Evolutionary conservation across 2,329 filamentous ascomycete species (phyloP).

Genomic region (Rutstroemia sydowiana): DNA sequence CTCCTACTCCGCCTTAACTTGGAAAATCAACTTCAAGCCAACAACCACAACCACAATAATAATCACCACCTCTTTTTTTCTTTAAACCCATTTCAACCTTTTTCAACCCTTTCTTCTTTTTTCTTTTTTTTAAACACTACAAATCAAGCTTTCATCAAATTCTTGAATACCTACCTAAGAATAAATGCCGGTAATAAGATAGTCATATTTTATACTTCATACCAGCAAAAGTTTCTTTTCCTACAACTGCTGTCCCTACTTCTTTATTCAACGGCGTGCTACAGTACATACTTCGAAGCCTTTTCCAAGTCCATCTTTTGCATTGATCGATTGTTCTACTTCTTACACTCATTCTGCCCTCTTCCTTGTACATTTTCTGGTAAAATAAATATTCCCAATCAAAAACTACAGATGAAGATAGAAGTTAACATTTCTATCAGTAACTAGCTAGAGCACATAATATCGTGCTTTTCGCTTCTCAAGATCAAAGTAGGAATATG

Average conservation of each 20-base stretch:
- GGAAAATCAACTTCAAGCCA: too few relatives aligned
- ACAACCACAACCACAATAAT: too few relatives aligned
- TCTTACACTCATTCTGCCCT: conserved; percentile 23
- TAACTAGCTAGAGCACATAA: conserved; percentile 21
- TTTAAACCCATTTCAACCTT: too few relatives aligned
- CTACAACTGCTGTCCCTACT: background rate
- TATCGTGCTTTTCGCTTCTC: conserved; percentile 16
- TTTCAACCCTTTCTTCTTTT: background rate
- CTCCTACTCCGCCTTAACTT: too few relatives aligned
- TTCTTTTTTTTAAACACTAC: background rate
- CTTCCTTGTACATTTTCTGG: conserved; percentile 26
- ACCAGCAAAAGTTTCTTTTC: background rate
- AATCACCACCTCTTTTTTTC: too few relatives aligned
- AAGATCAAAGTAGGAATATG: conserved; percentile 14
- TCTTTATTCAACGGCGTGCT: too few relatives aligned
- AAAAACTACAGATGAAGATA: background rate
- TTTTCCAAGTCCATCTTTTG: conserved; percentile 4
- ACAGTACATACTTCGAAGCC: conserved; percentile 1
- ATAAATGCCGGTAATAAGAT: background rate
- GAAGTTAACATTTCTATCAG: conserved; percentile 14
- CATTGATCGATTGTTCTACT: conserved; percentile 12
- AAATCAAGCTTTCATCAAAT: background rate
- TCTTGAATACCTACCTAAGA: too few relatives aligned
- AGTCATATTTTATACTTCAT: background rate
- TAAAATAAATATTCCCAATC: conserved; percentile 7